Conservation (phyloP, 805 yeast species). For the Yamadazyma takamatsuzukensis region DNA sequence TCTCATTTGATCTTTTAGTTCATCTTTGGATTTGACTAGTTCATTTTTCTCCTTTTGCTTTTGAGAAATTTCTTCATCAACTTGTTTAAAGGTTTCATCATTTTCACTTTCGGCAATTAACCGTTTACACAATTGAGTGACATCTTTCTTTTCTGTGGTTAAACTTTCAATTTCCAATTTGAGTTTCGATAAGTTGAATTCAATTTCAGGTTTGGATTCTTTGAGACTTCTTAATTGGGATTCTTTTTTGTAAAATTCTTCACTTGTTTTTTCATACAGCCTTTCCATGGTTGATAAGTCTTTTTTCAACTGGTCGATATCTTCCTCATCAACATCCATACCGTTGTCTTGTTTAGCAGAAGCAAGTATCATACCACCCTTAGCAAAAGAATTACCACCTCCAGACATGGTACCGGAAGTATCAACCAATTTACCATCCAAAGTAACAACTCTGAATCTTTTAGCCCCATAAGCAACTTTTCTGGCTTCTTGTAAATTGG, state of each 20-base stretch:
- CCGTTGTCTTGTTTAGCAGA: conserved; percentile 25
- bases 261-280: conserved; percentile 46
- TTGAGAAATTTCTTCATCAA: conserved; percentile 35
- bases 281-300: conserved; percentile 54
- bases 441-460: conserved; percentile 85
- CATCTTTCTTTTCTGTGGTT: conserved; percentile 48
- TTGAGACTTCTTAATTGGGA: conserved; percentile 52
- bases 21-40: conserved; percentile 15
- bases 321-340: conserved; percentile 49
- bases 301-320: conserved; percentile 49
- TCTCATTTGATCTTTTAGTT: conserved; percentile 51
- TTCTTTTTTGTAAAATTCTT: conserved; percentile 57
- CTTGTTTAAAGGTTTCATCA: conserved; percentile 20
- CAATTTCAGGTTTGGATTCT: conserved; percentile 69
- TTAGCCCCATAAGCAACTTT: conserved; percentile 78
- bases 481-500: conserved; percentile 74
- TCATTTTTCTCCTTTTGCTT: conserved; percentile 13
- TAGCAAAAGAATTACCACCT: conserved; percentile 72
- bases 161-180: conserved; percentile 63
- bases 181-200: conserved; percentile 54
- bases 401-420: conserved; percentile 95
- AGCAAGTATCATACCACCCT: conserved; percentile 72
- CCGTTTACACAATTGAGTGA: conserved; percentile 41
- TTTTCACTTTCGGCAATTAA: conserved; percentile 36
- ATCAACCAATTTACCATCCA: conserved; percentile 89